A percentile compares a stretch with the other conserved stretches of the same genome.
Conservation (phyloP, 768 basidiomycete genomes). For the Porphyrellus cyaneotinctus region DNA sequence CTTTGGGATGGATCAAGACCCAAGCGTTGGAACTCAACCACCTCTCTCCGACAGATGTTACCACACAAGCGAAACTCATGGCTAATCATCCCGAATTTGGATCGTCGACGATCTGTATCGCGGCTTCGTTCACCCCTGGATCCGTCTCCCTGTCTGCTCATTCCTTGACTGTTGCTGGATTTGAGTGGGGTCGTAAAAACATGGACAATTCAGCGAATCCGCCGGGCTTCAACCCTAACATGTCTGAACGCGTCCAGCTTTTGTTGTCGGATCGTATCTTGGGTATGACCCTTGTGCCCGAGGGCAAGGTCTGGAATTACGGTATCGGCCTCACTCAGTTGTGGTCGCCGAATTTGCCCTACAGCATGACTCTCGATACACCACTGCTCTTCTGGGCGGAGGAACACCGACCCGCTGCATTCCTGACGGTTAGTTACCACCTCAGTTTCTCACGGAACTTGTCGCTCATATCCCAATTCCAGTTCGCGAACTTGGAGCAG, state of each 20-base stretch:
- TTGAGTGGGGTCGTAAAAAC: slow-evolving; percentile 98
- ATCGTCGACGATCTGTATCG: slow-evolving; percentile 88
- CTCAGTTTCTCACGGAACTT: neutral
- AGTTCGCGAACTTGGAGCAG: slow-evolving; percentile 89
- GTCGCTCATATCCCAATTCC: slow-evolving; percentile 1
- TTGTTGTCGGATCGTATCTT: slow-evolving; percentile 93
- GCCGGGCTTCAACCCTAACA: slow-evolving; percentile 94
- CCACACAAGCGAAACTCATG: slow-evolving; percentile 95
- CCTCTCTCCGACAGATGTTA: slow-evolving; percentile 88
- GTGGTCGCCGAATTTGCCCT: slow-evolving; percentile 80
- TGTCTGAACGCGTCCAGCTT: slow-evolving; percentile 94
- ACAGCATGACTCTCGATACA: slow-evolving; percentile 85
- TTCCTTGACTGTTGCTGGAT: slow-evolving; percentile 84
- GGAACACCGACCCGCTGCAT: slow-evolving; percentile 90
- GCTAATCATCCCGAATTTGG: slow-evolving; percentile 94
- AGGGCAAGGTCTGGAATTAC: slow-evolving; percentile 96
- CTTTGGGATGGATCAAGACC: slow-evolving; percentile 95
- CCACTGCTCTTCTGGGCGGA: slow-evolving; percentile 95
- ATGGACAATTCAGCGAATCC: slow-evolving; percentile 81
- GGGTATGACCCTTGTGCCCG: slow-evolving; percentile 92
- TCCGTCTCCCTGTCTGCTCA: slow-evolving; percentile 95
- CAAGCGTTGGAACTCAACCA: slow-evolving; percentile 91
- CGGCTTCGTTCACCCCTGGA: slow-evolving; percentile 95
- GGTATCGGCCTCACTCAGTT: slow-evolving; percentile 90
- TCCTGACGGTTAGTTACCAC: slow-evolving; percentile 68